Evolutionary conservation across 257 asterid genomes (phyloP).

Genomic region (Solanum chiquidenum): DNA sequence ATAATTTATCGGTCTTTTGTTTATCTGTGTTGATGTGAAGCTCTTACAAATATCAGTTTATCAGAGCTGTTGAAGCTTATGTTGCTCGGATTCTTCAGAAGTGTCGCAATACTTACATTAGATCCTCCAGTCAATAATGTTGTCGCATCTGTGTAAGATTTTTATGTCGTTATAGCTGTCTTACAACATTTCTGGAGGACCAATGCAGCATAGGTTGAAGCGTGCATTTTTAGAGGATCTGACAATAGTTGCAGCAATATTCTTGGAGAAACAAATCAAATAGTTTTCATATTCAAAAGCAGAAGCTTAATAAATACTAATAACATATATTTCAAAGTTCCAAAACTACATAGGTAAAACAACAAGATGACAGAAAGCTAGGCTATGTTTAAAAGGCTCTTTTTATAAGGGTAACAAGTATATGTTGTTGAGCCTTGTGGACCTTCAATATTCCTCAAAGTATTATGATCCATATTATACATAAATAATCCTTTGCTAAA

Average conservation of each 20-base stretch:
- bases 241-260: neutral
- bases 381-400: neutral
- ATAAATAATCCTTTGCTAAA: neutral
- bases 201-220: neutral
- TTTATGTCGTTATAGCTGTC: neutral
- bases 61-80: neutral
- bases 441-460: neutral
- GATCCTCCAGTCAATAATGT: neutral
- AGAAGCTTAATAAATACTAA: neutral
- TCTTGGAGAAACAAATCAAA: neutral
- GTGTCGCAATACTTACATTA: neutral
- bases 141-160: neutral
- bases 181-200: neutral
- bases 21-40: neutral
- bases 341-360: neutral
- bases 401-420: neutral
- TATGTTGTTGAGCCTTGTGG: neutral
- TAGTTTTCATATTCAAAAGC: neutral
- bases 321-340: neutral
- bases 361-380: neutral
- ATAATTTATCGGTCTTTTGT: neutral
- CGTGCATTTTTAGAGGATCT: neutral
- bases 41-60: neutral
- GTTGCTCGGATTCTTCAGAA: neutral
- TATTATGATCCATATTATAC: neutral